Evolutionary conservation across 1,139 yeast species (phyloP), one percentile per base, ranked within the genome.

Genomic region (Candida freyschussii): DNA sequence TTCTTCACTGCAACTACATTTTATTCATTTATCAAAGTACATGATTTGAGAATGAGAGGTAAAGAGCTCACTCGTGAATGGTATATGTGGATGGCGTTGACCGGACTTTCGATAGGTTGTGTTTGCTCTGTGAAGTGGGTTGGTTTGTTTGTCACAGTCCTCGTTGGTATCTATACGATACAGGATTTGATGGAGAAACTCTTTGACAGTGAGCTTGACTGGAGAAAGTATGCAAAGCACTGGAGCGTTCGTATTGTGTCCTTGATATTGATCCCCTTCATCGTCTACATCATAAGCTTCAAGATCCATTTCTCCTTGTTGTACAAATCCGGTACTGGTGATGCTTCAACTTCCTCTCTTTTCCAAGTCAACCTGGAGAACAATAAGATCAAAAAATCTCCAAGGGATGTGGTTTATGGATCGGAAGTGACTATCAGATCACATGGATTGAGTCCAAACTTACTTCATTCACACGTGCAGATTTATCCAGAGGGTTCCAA

Each of bases 51-150:
- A 40, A 40, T 55, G 1, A 35, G 48, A n/a, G 35, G 41, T 4
- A 34, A 48, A 10, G 69, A 77, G 31, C 62, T 78, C 38, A 56
- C 74, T 0, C 24, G 32, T 2, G 41, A 49, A 23, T 81, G 87
- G 57, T 52, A 69, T 12, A 44, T 50, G 15, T 79, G 87, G 87
- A 57, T 79, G 54, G 32, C 69, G 5, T 49, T 79, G 13, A 76
- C 93, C 2, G 98, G 98, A 7, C 40, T 82, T 6, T 75, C 87
- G 9, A 75, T 93, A 44, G 99, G 98, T 1, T 84, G 95, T 57
- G 97, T 89, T 11, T 80, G 89, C 47, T 78, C 95, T 31, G 94
- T 89, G 25, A 91, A 91, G 62, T 86, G 95, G 96, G 97, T 91
- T 14, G 98, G 98, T 5, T 60, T 89, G 30, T 87, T 91, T 53